Percentiles rank a stretch among this genome's conserved stretches.
phyloP scores from a whole-genome alignment of 768 basidiomycete genomes.

The Dentipellis sp. region DNA sequence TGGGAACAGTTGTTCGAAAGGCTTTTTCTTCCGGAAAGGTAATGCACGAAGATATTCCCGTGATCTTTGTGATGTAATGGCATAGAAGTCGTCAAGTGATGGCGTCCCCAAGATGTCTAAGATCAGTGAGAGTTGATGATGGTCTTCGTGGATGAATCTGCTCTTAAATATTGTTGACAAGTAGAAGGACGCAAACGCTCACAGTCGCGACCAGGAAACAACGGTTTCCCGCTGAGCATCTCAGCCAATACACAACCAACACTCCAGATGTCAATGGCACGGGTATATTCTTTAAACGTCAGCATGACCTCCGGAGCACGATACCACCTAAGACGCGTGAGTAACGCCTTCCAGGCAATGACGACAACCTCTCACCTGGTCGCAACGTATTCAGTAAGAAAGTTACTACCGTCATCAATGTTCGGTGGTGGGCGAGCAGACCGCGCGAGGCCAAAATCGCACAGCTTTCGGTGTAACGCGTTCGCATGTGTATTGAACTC shows the following conservation, averaged over 20 bases:
- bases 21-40: slow-evolving; percentile 75
- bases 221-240: slow-evolving; percentile 84
- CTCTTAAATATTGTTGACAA: not conserved
- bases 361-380: slow-evolving; percentile 47
- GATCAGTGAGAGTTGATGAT: slow-evolving; percentile 88
- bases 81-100: slow-evolving; percentile 90
- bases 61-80: slow-evolving; percentile 71
- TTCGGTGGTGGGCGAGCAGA: slow-evolving; percentile 69
- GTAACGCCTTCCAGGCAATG: slow-evolving; percentile 8
- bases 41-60: slow-evolving; percentile 85
- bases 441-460: slow-evolving; percentile 84
- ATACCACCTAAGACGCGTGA: slow-evolving; percentile 62
- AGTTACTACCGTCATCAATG: slow-evolving; percentile 69
- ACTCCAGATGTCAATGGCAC: slow-evolving; percentile 81
- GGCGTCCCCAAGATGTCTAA: slow-evolving; percentile 91
- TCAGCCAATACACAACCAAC: slow-evolving; percentile 85
- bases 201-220: slow-evolving; percentile 96
- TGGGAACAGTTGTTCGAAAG: slow-evolving; percentile 62
- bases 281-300: slow-evolving; percentile 93
- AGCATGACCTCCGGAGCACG: slow-evolving; percentile 98
- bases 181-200: slow-evolving; percentile 20
- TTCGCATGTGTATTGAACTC: not conserved
- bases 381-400: slow-evolving; percentile 93
- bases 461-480: slow-evolving; percentile 36
- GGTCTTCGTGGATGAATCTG: slow-evolving; percentile 36